Base-by-base conservation (phyloP, 2,329 filamentous ascomycete species). In the Elsinoe perseae region DNA sequence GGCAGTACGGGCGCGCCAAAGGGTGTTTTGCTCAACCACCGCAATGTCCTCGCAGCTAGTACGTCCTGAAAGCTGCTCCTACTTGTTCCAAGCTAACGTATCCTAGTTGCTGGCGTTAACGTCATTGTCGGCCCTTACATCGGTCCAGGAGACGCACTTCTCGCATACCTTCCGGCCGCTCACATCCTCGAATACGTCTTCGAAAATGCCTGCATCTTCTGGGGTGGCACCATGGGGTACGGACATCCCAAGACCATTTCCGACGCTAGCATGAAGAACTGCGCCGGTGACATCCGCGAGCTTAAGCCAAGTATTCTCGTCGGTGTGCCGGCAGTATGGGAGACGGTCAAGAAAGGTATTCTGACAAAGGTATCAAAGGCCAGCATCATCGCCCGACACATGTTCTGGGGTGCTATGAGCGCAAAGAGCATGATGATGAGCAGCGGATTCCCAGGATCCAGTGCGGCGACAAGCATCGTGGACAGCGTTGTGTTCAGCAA, bases 181-280 rank as follows among this genome's bases (percentile, higher is more conserved):
- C 93, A 98, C 69, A 97, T 97, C 65, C 84, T 98, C 65, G 93
- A 98, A 72, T 93, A 95, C 72, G 87, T 92, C 58, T 89, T 98
- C 62, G 93, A 98, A 74, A 96, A 95, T 70, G 77, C 92, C 6
- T 89, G 87, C 58, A 73, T 98, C 59, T 93, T 85, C 73, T 88
- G 92, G 77, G 93, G 93, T 63, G 91, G 86, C 64, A 91, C 87
- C 28, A 84, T 98, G 75, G 93, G 93, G 57, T 97, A 97, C 70
- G 93, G 92, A 59, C 92, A 88, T 69, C 86, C 90, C 16, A 85
- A 89, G 65, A 97, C 93, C 0, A 78, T 98, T 56, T 88, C 91
- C 6, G 92, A 97, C 68, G 73, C 77, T 2, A 95, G 87, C 18
- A 86, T 95, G 72, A 84, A 85, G 62, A 93, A 97, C 72, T 96